Conservation (phyloP, 2,329 filamentous ascomycete genomes). For the Laburnicola sp. region DNA sequence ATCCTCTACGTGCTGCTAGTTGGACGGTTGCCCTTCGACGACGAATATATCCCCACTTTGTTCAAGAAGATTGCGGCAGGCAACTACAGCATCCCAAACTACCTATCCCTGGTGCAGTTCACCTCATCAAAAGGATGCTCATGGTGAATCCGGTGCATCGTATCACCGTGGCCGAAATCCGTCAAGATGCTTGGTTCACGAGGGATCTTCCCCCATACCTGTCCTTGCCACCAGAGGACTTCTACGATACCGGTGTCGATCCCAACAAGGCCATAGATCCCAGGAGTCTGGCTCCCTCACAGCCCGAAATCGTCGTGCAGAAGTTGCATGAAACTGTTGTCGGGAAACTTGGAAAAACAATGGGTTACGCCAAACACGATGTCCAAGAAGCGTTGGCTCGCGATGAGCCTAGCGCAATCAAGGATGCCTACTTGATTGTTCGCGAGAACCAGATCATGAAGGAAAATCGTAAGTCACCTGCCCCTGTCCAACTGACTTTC, state of each 20-base stretch:
- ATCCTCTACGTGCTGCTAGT: slow-evolving; percentile 72
- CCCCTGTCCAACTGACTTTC: slow-evolving; percentile 6
- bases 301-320: slow-evolving; percentile 75
- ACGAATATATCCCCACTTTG: slow-evolving; percentile 95
- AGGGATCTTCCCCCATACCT: slow-evolving; percentile 86
- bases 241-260: slow-evolving; percentile 90
- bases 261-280: slow-evolving; percentile 88
- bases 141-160: slow-evolving; percentile 93
- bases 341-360: slow-evolving; percentile 93
- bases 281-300: slow-evolving; percentile 74
- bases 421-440: slow-evolving; percentile 97
- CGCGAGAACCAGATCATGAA: slow-evolving; percentile 98
- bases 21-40: slow-evolving; percentile 84
- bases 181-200: slow-evolving; percentile 90
- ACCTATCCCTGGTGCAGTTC: slow-evolving; percentile 83
- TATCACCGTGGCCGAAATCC: slow-evolving; percentile 91
- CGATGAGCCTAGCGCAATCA: slow-evolving; percentile 94
- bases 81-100: slow-evolving; percentile 87
- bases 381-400: slow-evolving; percentile 91
- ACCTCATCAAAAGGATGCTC: slow-evolving; percentile 88
- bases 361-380: slow-evolving; percentile 95
- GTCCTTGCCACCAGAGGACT: slow-evolving; percentile 84
- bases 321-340: slow-evolving; percentile 91
- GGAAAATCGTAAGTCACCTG: slow-evolving; percentile 73
- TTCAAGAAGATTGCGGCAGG: slow-evolving; percentile 98